Conservation (phyloP, 2,329 filamentous ascomycete genomes). For the Aspergillus tubingensis region DNA sequence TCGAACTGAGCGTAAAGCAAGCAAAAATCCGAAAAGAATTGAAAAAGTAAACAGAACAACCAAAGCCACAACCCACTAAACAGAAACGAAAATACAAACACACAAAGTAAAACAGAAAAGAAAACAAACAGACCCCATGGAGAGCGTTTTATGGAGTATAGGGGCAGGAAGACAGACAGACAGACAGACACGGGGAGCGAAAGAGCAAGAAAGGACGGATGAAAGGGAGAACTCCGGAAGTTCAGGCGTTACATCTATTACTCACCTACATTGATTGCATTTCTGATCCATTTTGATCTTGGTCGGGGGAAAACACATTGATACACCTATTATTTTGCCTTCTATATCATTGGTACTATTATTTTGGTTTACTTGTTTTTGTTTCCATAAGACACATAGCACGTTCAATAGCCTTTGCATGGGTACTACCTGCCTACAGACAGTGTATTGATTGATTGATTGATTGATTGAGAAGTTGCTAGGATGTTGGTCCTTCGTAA, state of each 20-base stretch:
- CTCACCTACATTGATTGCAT: no score
- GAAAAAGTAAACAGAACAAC: background rate
- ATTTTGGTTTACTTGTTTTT: background rate
- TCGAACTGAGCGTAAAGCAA: slow-evolving; percentile 47
- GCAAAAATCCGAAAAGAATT: background rate
- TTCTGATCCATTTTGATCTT: background rate
- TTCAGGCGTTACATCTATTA: slow-evolving; percentile 4
- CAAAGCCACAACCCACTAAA: background rate
- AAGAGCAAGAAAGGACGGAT: background rate
- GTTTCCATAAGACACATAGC: background rate
- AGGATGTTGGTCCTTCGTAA: background rate
- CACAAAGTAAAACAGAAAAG: background rate
- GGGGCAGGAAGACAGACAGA: slow-evolving; percentile 1
- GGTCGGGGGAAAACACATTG: background rate
- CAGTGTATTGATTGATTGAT: no score
- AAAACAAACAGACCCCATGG: background rate
- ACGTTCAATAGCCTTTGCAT: no score
- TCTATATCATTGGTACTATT: background rate
- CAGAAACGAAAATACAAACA: background rate
- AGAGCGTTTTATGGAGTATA: slow-evolving; percentile 3
- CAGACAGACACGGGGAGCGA: background rate
- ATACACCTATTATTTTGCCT: background rate
- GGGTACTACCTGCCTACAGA: no score
- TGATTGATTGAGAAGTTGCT: no score
- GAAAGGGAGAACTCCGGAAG: slow-evolving; percentile 7